Conservation (phyloP, 2,329 filamentous ascomycete genomes). For the Fusarium oxysporum region DNA sequence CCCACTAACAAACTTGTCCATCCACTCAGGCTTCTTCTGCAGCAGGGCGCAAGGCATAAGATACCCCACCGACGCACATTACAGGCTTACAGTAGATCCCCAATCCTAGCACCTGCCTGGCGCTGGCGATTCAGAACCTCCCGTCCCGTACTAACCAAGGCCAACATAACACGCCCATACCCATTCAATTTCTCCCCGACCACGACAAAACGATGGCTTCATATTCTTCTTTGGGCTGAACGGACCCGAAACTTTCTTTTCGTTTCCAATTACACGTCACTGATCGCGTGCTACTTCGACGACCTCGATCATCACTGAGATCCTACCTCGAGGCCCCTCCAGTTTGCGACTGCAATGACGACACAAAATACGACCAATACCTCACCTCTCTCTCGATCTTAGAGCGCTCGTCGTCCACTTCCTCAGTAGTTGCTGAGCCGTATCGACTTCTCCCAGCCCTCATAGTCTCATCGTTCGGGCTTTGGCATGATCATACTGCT, state of each 20-base stretch:
- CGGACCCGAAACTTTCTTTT: not conserved
- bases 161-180: slow-evolving; percentile 8
- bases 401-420: slow-evolving; percentile 15
- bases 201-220: slow-evolving; percentile 25
- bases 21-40: slow-evolving; percentile 1
- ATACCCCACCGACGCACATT: slow-evolving; percentile 28
- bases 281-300: slow-evolving; percentile 24
- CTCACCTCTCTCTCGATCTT: slow-evolving; percentile 14
- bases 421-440: not conserved
- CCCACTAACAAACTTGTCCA: not conserved
- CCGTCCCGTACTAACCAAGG: not conserved
- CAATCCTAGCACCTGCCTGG: slow-evolving; percentile 26
- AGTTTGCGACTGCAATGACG: slow-evolving; percentile 38
- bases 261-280: slow-evolving; percentile 8
- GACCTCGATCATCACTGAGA: slow-evolving; percentile 1
- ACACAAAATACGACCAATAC: slow-evolving; percentile 16
- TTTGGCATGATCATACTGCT: slow-evolving; percentile 7
- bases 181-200: not conserved
- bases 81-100: slow-evolving; percentile 18
- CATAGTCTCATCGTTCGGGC: not conserved
- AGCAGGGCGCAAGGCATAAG: slow-evolving; percentile 9
- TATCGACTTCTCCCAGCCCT: not conserved
- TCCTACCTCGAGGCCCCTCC: slow-evolving; percentile 1
- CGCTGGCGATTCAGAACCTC: slow-evolving; percentile 6
- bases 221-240: slow-evolving; percentile 14